Conservation (phyloP, 2,329 filamentous ascomycete genomes). For the Alternaria arborescens region DNA sequence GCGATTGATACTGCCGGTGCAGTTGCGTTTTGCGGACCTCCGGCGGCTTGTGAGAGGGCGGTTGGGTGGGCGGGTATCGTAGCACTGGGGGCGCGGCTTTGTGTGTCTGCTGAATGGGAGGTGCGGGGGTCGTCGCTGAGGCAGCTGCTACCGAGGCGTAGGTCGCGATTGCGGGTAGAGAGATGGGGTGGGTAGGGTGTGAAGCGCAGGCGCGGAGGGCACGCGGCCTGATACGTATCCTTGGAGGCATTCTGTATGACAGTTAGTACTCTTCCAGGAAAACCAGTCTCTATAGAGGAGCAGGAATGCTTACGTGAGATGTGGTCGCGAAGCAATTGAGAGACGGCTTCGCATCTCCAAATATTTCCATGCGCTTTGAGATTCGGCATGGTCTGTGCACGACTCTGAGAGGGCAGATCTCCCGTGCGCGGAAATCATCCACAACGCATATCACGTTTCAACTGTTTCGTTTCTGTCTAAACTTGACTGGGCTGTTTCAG, state of each 20-base stretch:
- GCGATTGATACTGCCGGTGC: constrained; percentile 83
- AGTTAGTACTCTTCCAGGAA: constrained; percentile 4
- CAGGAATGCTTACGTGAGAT: constrained; percentile 34
- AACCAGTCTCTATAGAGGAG: background rate
- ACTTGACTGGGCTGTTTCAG: background rate
- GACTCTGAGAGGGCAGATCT: constrained; percentile 19
- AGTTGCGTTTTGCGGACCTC: constrained; percentile 92
- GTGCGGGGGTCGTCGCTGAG: constrained; percentile 61
- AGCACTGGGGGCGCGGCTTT: constrained; percentile 56
- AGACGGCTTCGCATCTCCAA: constrained; percentile 31
- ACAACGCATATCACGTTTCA: constrained; percentile 2
- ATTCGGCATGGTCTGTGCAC: constrained; percentile 36
- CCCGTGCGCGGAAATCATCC: constrained; percentile 14
- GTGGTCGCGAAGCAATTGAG: constrained; percentile 37
- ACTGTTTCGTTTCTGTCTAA: background rate
- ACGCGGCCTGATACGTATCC: constrained; percentile 48
- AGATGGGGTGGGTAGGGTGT: constrained; percentile 38
- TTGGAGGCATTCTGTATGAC: constrained; percentile 46
- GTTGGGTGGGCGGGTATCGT: constrained; percentile 72
- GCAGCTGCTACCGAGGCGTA: constrained; percentile 62
- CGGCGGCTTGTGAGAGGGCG: constrained; percentile 84
- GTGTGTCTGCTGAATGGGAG: constrained; percentile 61
- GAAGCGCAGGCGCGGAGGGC: constrained; percentile 38
- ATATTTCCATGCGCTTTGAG: constrained; percentile 38
- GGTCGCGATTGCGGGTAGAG: constrained; percentile 45